phyloP scores from a whole-genome alignment of 305 asterid species.

The Rubia peregrina region DNA sequence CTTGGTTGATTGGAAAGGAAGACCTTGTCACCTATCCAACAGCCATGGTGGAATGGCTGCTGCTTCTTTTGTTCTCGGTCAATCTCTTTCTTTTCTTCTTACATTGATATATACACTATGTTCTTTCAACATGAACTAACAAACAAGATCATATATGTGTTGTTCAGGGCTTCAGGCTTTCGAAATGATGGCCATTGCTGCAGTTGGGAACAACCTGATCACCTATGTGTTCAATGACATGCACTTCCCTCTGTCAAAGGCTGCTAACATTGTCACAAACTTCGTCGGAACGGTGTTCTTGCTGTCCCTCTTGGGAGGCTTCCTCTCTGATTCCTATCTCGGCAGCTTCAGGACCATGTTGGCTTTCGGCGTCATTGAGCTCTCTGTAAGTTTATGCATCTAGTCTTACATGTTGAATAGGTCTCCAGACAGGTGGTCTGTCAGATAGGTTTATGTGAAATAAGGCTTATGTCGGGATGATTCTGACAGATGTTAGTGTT shows the following conservation, averaged over 20 bases:
- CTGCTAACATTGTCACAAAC: slow-evolving; percentile 77
- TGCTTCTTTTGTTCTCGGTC: slow-evolving; percentile 60
- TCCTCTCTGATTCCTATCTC: slow-evolving; percentile 68
- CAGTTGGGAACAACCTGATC: slow-evolving; percentile 70
- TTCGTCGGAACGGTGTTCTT: slow-evolving; percentile 64
- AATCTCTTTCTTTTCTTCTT: not conserved
- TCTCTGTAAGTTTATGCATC: slow-evolving; percentile 31
- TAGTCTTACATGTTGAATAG: too few relatives aligned
- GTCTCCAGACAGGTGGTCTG: too few relatives aligned
- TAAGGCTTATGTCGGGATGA: not conserved
- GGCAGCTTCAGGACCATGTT: slow-evolving; percentile 76
- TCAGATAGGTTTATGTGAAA: too few relatives aligned
- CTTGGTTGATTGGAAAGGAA: slow-evolving; percentile 60
- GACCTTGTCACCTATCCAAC: slow-evolving; percentile 38
- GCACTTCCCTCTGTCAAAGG: slow-evolving; percentile 58
- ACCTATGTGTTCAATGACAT: slow-evolving; percentile 61
- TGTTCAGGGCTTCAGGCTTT: slow-evolving; percentile 61
- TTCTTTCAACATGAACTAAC: not conserved
- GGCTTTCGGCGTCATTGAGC: slow-evolving; percentile 61
- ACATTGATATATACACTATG: too few relatives aligned
- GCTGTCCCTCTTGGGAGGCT: slow-evolving; percentile 64
- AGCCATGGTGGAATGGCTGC: slow-evolving; percentile 75
- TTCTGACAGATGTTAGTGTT: not conserved
- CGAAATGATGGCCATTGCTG: slow-evolving; percentile 80
- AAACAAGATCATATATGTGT: not conserved